Base-by-base conservation (phyloP, 164 flowering plant species). In the Aristolochia contorta region DNA sequence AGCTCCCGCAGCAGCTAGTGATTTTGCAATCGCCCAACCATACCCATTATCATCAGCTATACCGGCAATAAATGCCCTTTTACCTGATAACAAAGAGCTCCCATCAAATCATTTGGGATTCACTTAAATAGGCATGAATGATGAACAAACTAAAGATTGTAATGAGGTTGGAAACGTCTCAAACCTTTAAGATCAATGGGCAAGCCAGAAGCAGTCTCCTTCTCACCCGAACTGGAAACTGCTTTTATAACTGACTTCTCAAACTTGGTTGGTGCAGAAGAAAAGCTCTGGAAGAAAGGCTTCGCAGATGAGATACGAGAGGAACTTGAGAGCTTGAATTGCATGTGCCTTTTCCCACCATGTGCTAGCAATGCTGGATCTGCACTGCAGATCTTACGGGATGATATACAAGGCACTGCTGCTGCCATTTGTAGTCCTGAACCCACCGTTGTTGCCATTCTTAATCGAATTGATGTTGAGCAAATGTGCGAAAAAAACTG, bases 11-110 rank as follows among this genome's bases (percentile, higher is more conserved):
- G 98, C 96, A 70, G 98, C 98, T 37, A 93, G 92, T 65, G 97
- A 86, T 69, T 90, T 93, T 51, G 98, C 98, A 24, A 93, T 93
- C n/a, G 96, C 98, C 99, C 99, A 93, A 57, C 97, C 97, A 76
- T 93, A 90, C 32, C 97, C 97, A 72, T 84, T 86, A 67, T 90
- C 99, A 84, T 90, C 99, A 71, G 97, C 97, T 59, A 88, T 71
- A 61, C 97, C 97, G 68, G 99, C 99, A 65, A 93, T 80, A 75
- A 90, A 93, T 61, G 99, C 99, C 59, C 84, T 79, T 75, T 90
- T 93, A 65, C 99, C 99, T 90, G 68, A 54, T 70, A 65, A 45
- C 23, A 37, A 22, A 56, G 16, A 16, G 5, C 16, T 30, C 19
- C 8, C 20, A 25, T 12, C 3, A 27, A 30, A 37, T 2, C 16